A percentile compares a stretch with the other conserved stretches of the same genome.
phyloP scores from a whole-genome alignment of 768 basidiomycete species.

The Sarcodon aspratus region DNA sequence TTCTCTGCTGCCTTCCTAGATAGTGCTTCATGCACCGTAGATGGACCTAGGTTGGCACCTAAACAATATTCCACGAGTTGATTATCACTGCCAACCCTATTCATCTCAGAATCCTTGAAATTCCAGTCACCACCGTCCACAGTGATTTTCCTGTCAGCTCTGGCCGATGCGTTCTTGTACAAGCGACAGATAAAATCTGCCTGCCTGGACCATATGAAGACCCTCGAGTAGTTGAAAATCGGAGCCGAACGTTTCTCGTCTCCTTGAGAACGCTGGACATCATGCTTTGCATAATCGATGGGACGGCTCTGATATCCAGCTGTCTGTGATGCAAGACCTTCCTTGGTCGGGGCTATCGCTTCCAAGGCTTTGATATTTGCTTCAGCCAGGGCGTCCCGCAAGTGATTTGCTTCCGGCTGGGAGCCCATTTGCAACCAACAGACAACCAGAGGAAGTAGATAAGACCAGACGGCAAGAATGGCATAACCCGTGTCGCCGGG shows the following conservation, averaged over 20 bases:
- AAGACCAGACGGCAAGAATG: not conserved
- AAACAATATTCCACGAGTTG: not conserved
- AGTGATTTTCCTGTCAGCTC: not conserved
- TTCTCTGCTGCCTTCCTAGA: no score
- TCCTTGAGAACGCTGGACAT: not conserved
- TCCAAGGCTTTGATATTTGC: not conserved
- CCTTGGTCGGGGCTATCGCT: not conserved
- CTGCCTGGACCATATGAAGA: not conserved
- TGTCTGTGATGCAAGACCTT: not conserved
- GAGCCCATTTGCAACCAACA: not conserved
- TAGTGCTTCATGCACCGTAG: no score
- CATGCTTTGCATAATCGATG: not conserved
- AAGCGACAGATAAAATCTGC: not conserved
- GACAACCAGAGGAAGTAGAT: not conserved
- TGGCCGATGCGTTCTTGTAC: not conserved
- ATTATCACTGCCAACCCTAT: not conserved
- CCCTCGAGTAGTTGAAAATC: not conserved
- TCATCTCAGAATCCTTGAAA: not conserved
- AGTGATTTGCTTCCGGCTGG: not conserved
- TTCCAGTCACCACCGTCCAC: not conserved
- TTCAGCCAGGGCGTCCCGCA: not conserved
- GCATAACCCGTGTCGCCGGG: not conserved
- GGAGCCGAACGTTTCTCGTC: not conserved
- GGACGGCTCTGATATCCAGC: not conserved
- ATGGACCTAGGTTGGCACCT: not conserved